Conservation (phyloP, 768 basidiomycete species). For the Artomyces pyxidatus region DNA sequence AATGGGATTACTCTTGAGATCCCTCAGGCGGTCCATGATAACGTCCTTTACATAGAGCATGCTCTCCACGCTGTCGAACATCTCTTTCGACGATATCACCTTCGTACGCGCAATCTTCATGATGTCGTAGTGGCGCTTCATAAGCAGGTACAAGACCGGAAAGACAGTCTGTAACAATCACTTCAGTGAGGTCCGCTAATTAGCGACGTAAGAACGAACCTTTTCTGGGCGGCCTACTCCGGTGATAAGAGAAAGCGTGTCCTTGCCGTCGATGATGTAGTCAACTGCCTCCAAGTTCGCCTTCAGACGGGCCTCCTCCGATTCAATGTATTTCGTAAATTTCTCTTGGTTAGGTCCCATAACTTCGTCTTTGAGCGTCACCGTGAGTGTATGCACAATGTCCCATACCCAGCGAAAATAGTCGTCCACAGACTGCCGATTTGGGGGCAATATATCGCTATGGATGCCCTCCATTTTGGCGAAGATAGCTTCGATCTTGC, state of each 20-base stretch:
- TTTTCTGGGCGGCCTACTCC: slow-evolving; percentile 19
- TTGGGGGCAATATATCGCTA: neutral
- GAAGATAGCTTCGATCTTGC: neutral
- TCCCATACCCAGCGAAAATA: neutral
- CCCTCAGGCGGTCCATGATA: neutral
- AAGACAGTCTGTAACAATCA: neutral
- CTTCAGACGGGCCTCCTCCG: slow-evolving; percentile 18
- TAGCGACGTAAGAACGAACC: slow-evolving; percentile 5
- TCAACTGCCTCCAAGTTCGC: slow-evolving; percentile 16
- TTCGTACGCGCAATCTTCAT: neutral
- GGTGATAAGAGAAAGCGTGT: slow-evolving; percentile 18
- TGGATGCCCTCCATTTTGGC: neutral
- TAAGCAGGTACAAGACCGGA: slow-evolving; percentile 5
- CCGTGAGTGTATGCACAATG: neutral
- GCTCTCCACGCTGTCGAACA: neutral
- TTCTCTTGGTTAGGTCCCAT: neutral
- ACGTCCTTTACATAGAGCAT: neutral
- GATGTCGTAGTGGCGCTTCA: slow-evolving; percentile 8
- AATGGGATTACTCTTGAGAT: neutral
- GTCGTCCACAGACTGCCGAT: neutral
- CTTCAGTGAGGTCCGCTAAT: neutral
- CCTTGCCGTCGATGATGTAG: slow-evolving; percentile 20
- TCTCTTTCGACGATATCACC: slow-evolving; percentile 2
- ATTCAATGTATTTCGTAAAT: slow-evolving; percentile 14
- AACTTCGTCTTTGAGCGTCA: neutral